phyloP scores from a whole-genome alignment of 257 asterid genomes.

The Ballota nigra region DNA sequence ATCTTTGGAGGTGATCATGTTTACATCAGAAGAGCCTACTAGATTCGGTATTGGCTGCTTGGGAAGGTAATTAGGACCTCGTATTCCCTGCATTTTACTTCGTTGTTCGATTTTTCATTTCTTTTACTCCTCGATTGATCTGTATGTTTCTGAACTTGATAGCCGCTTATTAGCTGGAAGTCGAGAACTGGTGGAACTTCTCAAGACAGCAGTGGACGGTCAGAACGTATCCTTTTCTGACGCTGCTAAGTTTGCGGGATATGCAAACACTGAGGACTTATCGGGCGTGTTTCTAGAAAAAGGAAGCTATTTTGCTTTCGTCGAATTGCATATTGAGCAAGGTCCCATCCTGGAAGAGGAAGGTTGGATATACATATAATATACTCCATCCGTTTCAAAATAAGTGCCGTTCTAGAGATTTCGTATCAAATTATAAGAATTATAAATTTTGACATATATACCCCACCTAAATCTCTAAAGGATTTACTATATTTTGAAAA shows the following conservation, averaged over 20 bases:
- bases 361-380: constrained; percentile 44
- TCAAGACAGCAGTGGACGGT: constrained; percentile 60
- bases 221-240: constrained; percentile 61
- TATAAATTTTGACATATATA: no score
- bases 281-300: constrained; percentile 60
- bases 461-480: no score
- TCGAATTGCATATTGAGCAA: constrained; percentile 96
- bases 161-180: constrained; percentile 93
- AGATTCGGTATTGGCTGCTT: constrained; percentile 94
- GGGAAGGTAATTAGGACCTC: constrained; percentile 64
- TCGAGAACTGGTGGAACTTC: constrained; percentile 57
- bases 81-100: background rate
- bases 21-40: constrained; percentile 99
- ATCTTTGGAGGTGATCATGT: constrained; percentile 91
- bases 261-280: constrained; percentile 42
- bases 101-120: background rate
- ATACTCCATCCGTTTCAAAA: no score
- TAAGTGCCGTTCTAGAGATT: no score
- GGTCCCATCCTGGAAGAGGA: constrained; percentile 95
- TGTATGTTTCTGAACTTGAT: constrained; percentile 30
- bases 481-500: no score
- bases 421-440: no score
- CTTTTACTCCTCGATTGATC: background rate
- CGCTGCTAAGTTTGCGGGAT: constrained; percentile 81
- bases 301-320: constrained; percentile 75